Base-by-base conservation (phyloP, 345 rosid species). In the Zanthoxylum bungeanum region DNA sequence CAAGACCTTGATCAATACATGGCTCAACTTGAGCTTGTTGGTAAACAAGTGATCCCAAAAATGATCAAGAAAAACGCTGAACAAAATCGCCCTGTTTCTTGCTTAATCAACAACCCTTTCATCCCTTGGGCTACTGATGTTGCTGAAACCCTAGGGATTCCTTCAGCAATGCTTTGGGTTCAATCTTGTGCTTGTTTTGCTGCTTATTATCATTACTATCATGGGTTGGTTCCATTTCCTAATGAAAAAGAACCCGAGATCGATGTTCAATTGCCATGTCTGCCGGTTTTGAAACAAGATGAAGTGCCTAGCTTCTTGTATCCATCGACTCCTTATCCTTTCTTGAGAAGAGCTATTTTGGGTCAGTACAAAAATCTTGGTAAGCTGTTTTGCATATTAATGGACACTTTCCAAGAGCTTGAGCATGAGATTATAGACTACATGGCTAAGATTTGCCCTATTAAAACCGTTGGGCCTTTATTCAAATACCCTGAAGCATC, bases 131-230 rank as follows among this genome's bases (percentile, higher is more conserved):
- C 83, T 1, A 83, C 93, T 1, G 97, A 91, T 52, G 88, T 93
- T 1, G 98, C 94, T 0, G 88, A 78, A 51, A 73, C 75, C 59
- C 84, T 93, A 2, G 87, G 88, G 55, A 72, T 93, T 67, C 96
- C 98, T 22, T 90, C 89, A 22, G 97, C 97, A 1, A 74, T 91
- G 79, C 93, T 94, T 4, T 94, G 97, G 98, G 93, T 94, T 17
- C 97, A 94, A 46, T 92, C 98, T 8, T 90, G 92, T 7, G 96
- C 95, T 0, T 86, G 89, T 71, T 89, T 94, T 39, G 77, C 91
- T 0, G 72, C 89, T 27, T 94, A 94, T 68, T 94, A 90, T 52
- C 85, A 90, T 76, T 90, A 77, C 77, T 71, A 69, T 72, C 85
- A 87, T 49, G 74, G 75, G 7, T 77, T 83, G 22, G 85, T 77